Base-by-base conservation (phyloP, 805 yeast species). In the Lipomyces sp. region DNA sequence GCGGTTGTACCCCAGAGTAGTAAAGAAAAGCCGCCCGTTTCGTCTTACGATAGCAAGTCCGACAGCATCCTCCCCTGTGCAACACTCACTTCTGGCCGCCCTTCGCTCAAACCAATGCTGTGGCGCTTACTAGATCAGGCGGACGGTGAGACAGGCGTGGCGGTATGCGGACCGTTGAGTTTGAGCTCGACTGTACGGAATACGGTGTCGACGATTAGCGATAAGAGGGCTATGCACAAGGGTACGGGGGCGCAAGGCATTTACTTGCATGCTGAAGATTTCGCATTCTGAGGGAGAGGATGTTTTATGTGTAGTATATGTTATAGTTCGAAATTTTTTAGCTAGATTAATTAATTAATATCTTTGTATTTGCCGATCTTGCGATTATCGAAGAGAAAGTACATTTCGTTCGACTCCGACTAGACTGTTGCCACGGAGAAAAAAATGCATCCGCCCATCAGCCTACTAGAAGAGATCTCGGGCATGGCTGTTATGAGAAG, bases 161-260 rank as follows among this genome's bases (percentile, higher is more conserved):
- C 37, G 8, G 60, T 42, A n/a, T 69, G 71, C 63, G 71, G 71
- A 5, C 72, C 71, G 8, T 5, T 50, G n/a, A 48, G 32, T 4
- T 33, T 67, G 32, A 35, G 35, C 24, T 18, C 32, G 8, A 24
- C n/a, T 6, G 35, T 68, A 3, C 18, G 63, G 33, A 67, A 64
- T 64, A 45, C 53, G 55, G 64, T 54, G 30, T 29, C 65, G 18
- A 15, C 13, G 34, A 33, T 67, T n/a, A 50, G 64, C 13, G 70
- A 67, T 34, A 55, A 65, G 48, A 48, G 70, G 29, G 70, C 64
- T 0, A 72, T 64, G 42, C 67, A 66, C n/a, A 64, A 58, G 33
- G 70, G 70, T 18, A 64, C 71, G 10, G 71, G 71, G n/a, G 72
- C 71, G 37, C 72, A 66, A 18, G 70, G 70, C 29, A 64, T 66